Conservation (phyloP, 2,329 filamentous ascomycete genomes). For the Verticillium longisporum region DNA sequence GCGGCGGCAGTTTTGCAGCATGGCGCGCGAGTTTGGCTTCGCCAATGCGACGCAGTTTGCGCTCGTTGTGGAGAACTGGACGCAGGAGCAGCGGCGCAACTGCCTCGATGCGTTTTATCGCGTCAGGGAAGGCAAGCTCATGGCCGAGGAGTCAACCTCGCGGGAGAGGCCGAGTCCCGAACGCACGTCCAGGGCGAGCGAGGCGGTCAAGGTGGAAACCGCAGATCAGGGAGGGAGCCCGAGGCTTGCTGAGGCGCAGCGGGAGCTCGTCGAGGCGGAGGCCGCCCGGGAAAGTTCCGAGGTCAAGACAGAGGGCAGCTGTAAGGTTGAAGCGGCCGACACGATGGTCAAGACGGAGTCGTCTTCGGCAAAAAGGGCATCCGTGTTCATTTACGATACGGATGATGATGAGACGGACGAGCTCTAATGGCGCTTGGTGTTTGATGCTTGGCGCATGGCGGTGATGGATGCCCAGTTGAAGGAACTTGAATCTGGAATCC, state of each 20-base stretch:
- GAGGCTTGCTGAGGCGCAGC: not conserved
- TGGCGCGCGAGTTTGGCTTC: constrained; percentile 77
- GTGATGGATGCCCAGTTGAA: not conserved
- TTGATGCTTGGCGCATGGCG: not conserved
- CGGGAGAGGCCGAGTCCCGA: constrained; percentile 5
- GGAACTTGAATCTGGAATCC: too few species aligned
- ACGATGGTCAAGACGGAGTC: constrained; percentile 3
- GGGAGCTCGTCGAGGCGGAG: constrained; percentile 7
- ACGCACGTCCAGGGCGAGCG: constrained; percentile 5
- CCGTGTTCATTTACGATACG: constrained; percentile 30
- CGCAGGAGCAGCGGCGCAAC: constrained; percentile 70
- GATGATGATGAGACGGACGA: constrained; percentile 24
- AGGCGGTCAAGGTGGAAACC: constrained; percentile 2
- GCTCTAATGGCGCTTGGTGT: not conserved
- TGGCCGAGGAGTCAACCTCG: constrained; percentile 20
- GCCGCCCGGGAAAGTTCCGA: constrained; percentile 6
- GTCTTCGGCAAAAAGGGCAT: constrained; percentile 9
- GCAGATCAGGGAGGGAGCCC: constrained; percentile 1
- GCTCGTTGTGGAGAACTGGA: constrained; percentile 84
- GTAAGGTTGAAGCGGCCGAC: not conserved
- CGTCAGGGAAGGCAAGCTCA: constrained; percentile 49
- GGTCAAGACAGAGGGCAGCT: constrained; percentile 1
- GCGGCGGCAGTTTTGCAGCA: constrained; percentile 80
- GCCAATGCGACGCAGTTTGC: constrained; percentile 76
- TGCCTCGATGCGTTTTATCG: constrained; percentile 78